Conservation (phyloP, 31 red algal species). For the Asparagopsis taxiformis region DNA sequence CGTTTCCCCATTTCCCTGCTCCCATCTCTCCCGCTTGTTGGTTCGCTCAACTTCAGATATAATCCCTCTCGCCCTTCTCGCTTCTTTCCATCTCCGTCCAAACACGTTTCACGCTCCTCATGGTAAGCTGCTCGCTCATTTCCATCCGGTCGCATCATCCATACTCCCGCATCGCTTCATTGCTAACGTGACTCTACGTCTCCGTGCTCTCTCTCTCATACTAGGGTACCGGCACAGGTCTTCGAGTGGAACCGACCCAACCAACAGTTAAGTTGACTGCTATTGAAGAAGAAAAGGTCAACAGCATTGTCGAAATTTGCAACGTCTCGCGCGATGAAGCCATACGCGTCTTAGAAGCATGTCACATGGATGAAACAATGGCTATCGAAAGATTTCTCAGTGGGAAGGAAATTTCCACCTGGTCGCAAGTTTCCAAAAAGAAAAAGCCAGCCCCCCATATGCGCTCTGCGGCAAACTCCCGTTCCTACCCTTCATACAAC, state of each 20-base stretch:
- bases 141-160: neutral
- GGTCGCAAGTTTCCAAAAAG: conserved; percentile 76
- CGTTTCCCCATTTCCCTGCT: too few species aligned
- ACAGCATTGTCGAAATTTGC: conserved; percentile 67
- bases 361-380: conserved; percentile 74
- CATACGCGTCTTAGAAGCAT: conserved; percentile 56
- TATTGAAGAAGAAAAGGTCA: conserved; percentile 51
- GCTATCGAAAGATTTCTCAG: conserved; percentile 77
- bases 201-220: neutral
- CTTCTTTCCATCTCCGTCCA: too few species aligned
- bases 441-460: conserved; percentile 51
- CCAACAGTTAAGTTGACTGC: conserved; percentile 37
- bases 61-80: too few species aligned
- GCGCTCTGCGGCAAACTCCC: conserved; percentile 28
- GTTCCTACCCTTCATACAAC: conserved; percentile 1
- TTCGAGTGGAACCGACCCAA: neutral
- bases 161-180: neutral
- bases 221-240: conserved; percentile 29
- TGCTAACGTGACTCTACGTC: neutral
- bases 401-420: conserved; percentile 54
- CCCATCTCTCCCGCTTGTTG: too few species aligned
- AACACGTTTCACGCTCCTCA: too few species aligned
- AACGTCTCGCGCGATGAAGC: conserved; percentile 69
- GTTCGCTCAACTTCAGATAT: too few species aligned
- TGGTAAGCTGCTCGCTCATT: neutral